Base-by-base conservation (phyloP, 1,139 yeast species). In the Lodderomyces theae region DNA sequence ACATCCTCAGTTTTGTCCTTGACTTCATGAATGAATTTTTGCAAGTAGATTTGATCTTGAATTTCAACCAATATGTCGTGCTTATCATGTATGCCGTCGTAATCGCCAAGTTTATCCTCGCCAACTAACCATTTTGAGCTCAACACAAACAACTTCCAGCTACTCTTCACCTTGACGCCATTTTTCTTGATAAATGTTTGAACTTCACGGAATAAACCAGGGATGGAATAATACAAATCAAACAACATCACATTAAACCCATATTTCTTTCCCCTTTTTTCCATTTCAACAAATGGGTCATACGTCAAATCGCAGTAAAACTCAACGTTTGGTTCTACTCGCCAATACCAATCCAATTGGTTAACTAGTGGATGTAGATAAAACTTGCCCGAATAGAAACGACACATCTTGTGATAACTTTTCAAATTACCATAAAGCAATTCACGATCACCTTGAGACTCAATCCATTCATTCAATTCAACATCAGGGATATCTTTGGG, bases 301-400 rank as follows among this genome's bases (percentile, higher is more conserved):
- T 89, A 88, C 0, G 96, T 85, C 38, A 88, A 64, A 59, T 89
- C 97, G 63, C 97, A 90, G 56, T 73, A 88, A 58, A 86, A 89
- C 48, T 86, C 83, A 34, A 90, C 92, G 49, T 85, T 83, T 2
- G 97, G 97, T 60, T 90, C 97, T 8, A 90, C 88, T 41, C 97
- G 72, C 96, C 97, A 89, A 64, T 88, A 89, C 94, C 95, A 89
- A 46, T 87, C 88, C 46, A 79, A 73, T 42, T 78, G 71, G 42
- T 58, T 69, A 37, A 90, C 80, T 46, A 85, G 59, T 3, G 83
- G 84, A 59, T 89, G 95, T 47, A 80, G 76, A 65, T 79, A 86
- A 57, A 89, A 89, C 47, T 74, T 71, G 1, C 95, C 95, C 0
- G 90, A 77, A 56, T 86, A 80, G 64, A 78, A 84, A 23, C 92